Conservation (phyloP, 2,329 filamentous ascomycete species). For the Byssoonygena ceratinophila region DNA sequence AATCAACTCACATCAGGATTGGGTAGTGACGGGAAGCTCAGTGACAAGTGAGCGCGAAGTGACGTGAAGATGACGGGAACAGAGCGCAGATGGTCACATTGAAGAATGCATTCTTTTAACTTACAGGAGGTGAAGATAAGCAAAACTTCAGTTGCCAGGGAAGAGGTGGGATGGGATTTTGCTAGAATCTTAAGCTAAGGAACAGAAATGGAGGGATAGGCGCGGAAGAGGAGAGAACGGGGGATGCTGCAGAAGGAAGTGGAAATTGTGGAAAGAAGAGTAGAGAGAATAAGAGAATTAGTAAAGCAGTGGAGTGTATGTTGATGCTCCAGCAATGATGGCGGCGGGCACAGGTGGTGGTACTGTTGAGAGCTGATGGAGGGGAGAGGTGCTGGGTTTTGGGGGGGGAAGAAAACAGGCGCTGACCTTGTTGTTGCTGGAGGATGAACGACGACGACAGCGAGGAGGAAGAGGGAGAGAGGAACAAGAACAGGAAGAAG, state of each 20-base stretch:
- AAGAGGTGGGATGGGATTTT: constrained; percentile 7
- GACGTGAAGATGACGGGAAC: neutral
- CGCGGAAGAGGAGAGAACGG: constrained; percentile 8
- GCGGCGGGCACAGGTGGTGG: neutral
- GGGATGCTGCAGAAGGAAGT: neutral
- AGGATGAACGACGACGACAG: too few relatives aligned
- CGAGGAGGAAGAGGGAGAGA: neutral
- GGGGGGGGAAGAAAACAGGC: neutral
- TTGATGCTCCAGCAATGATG: neutral
- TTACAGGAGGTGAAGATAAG: neutral
- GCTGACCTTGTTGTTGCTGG: neutral
- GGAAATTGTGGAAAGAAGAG: constrained; percentile 3
- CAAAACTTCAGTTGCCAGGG: neutral
- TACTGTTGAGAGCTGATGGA: constrained; percentile 1
- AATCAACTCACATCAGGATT: neutral
- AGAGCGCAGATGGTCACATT: neutral
- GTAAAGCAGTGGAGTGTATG: neutral
- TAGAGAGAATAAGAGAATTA: neutral
- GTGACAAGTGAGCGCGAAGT: neutral
- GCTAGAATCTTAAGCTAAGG: neutral
- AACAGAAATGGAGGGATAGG: constrained; percentile 8
- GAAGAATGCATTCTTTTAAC: neutral
- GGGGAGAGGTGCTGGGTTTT: constrained; percentile 3
- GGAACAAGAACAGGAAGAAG: neutral
- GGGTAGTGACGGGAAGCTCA: constrained; percentile 6